Evolutionary conservation across 805 yeast species (phyloP).

Genomic region (Grigorovia jiainica): DNA sequence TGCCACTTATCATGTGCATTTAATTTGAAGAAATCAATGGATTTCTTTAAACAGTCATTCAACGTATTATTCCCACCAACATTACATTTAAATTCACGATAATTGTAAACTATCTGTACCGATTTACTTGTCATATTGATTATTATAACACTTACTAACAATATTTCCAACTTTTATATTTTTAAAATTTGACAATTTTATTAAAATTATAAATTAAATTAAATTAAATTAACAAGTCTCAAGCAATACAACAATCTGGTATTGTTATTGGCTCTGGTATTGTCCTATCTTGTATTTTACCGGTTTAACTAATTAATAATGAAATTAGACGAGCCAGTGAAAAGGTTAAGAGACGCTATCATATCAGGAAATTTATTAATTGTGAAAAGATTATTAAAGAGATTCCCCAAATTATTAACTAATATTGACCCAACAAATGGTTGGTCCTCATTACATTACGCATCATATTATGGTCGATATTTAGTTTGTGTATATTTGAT

Average conservation of each 20-base stretch:
- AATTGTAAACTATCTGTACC: too few relatives aligned
- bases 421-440: conserved; percentile 65
- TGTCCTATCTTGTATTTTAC: too few relatives aligned
- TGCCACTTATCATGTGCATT: conserved; percentile 11
- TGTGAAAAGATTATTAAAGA: conserved; percentile 52
- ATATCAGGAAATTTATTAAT: conserved; percentile 51
- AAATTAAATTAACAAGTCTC: too few relatives aligned
- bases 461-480: conserved; percentile 64
- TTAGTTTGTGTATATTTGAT: conserved; percentile 54
- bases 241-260: not conserved
- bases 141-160: too few relatives aligned
- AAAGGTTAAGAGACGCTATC: conserved; percentile 61
- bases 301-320: too few relatives aligned
- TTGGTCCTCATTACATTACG: conserved; percentile 78
- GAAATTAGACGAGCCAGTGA: conserved; percentile 43
- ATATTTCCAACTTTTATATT: too few relatives aligned
- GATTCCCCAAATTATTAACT: conserved; percentile 60
- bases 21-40: conserved; percentile 34
- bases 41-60: conserved; percentile 29
- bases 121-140: too few relatives aligned
- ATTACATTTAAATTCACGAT: conserved; percentile 27
- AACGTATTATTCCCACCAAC: conserved; percentile 30
- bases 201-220: too few relatives aligned
- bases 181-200: too few relatives aligned
- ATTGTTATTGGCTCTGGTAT: too few relatives aligned